phyloP scores from a whole-genome alignment of 345 rosid genomes.

The Trapa bicornis region DNA sequence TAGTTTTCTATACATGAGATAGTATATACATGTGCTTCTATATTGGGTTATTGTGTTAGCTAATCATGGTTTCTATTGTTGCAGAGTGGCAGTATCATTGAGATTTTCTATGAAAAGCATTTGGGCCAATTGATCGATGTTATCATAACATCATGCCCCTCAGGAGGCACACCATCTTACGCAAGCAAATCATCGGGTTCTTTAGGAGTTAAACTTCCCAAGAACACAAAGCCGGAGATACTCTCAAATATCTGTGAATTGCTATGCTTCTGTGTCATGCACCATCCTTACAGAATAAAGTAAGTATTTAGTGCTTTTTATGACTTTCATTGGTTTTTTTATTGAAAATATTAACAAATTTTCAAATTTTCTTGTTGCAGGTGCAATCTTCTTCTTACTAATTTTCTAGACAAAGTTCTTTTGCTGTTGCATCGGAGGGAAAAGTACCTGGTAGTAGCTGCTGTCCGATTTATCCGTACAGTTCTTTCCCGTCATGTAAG shows the following conservation, averaged over 20 bases:
- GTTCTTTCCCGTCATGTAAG: constrained; percentile 76
- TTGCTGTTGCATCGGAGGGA: constrained; percentile 74
- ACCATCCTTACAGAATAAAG: constrained; percentile 93
- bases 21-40: too few relatives aligned
- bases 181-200: constrained; percentile 29
- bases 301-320: constrained; percentile 19
- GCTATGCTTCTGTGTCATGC: constrained; percentile 84
- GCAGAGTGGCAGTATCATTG: constrained; percentile 75
- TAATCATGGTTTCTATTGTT: constrained; percentile 4
- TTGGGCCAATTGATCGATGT: constrained; percentile 77
- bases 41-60: not conserved
- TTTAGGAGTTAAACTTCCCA: constrained; percentile 32
- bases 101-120: constrained; percentile 91
- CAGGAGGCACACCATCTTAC: constrained; percentile 20
- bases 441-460: constrained; percentile 85
- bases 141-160: constrained; percentile 64
- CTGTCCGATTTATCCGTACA: constrained; percentile 85
- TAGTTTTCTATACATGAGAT: too few relatives aligned
- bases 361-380: constrained; percentile 35
- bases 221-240: constrained; percentile 66
- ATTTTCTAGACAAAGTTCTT: constrained; percentile 70
- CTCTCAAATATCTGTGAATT: constrained; percentile 81
- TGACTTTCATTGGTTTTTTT: not conserved
- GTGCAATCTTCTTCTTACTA: constrained; percentile 77
- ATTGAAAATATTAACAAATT: not conserved